Percentiles rank a stretch among this genome's conserved stretches.
These are phyloP conservation scores for Tolypocladium ovalisporum DNA, from an alignment of 2,329 filamentous ascomycete genomes.

Conservation along the genomic window DNA sequence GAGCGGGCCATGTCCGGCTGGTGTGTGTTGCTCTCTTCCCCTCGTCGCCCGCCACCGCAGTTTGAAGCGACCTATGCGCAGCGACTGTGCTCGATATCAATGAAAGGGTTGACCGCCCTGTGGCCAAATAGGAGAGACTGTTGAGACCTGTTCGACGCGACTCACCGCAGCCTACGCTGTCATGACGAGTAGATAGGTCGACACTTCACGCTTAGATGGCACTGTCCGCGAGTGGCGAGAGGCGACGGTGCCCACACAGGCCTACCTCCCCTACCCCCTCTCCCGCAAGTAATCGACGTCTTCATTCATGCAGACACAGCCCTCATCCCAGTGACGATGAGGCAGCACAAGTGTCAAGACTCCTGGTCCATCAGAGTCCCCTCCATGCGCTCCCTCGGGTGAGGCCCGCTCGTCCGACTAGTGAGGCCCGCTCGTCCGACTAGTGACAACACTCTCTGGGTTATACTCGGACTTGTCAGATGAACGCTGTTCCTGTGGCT, in stretches of 20 bases:
- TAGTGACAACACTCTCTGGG: not conserved
- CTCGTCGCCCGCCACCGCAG: not conserved
- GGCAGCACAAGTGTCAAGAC: not conserved
- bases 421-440: not conserved
- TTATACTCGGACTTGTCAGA: not conserved
- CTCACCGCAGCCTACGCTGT: not conserved
- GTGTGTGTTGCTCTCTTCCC: not conserved
- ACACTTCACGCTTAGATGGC: no score
- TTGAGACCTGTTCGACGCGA: not conserved
- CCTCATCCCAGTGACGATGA: not conserved
- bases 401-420: not conserved
- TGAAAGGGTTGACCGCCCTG: not conserved
- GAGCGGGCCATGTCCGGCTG: not conserved
- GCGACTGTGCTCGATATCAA: not conserved
- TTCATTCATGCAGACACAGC: not conserved
- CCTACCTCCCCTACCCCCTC: not conserved
- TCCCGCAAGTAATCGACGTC: not conserved
- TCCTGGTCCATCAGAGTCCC: not conserved
- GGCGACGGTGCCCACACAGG: not conserved
- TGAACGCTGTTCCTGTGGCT: not conserved
- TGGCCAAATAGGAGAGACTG: not conserved
- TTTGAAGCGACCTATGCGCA: not conserved
- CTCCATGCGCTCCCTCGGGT: not conserved
- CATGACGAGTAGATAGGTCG: no score
- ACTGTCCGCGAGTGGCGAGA: not conserved